Conservation (phyloP, 2,329 filamentous ascomycete genomes). For the Chaetomium sp. region DNA sequence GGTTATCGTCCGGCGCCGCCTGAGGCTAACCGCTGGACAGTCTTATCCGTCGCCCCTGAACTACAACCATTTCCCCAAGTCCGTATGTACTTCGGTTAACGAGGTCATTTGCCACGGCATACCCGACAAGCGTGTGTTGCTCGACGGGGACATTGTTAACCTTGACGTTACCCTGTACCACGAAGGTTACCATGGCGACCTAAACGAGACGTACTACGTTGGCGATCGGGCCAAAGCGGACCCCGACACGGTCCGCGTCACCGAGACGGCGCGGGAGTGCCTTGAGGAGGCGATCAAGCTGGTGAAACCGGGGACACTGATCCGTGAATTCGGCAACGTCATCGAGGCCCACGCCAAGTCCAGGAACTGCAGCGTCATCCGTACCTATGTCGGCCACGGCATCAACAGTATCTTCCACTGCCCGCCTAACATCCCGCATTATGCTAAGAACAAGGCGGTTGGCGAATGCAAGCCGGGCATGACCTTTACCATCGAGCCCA, state of each 20-base stretch:
- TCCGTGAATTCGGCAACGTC: conserved; percentile 89
- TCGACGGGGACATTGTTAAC: conserved; percentile 96
- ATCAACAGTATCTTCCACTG: conserved; percentile 94
- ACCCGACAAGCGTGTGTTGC: conserved; percentile 81
- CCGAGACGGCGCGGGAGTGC: conserved; percentile 87
- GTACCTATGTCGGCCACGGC: conserved; percentile 94
- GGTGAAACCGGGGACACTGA: conserved; percentile 89
- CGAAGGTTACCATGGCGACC: conserved; percentile 89
- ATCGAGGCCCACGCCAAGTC: conserved; percentile 95
- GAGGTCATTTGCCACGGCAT: conserved; percentile 99
- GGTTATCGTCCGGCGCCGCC: background rate
- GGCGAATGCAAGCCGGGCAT: conserved; percentile 93
- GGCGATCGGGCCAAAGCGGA: conserved; percentile 84
- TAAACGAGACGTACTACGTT: conserved; percentile 99
- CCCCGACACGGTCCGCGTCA: conserved; percentile 83
- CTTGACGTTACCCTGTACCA: conserved; percentile 96
- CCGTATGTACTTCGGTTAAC: conserved; percentile 93
- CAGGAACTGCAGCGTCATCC: conserved; percentile 84
- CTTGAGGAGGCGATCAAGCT: conserved; percentile 87
- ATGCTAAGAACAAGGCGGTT: conserved; percentile 97
- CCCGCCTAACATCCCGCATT: conserved; percentile 92
- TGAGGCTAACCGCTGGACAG: conserved; percentile 26
- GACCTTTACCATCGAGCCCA: conserved; percentile 99
- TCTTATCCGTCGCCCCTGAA: conserved; percentile 39
- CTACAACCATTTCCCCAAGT: conserved; percentile 76